Percentiles rank a stretch among this genome's conserved stretches.
phyloP scores from a whole-genome alignment of 2,329 filamentous ascomycete species.

The Phoma herbarum region DNA sequence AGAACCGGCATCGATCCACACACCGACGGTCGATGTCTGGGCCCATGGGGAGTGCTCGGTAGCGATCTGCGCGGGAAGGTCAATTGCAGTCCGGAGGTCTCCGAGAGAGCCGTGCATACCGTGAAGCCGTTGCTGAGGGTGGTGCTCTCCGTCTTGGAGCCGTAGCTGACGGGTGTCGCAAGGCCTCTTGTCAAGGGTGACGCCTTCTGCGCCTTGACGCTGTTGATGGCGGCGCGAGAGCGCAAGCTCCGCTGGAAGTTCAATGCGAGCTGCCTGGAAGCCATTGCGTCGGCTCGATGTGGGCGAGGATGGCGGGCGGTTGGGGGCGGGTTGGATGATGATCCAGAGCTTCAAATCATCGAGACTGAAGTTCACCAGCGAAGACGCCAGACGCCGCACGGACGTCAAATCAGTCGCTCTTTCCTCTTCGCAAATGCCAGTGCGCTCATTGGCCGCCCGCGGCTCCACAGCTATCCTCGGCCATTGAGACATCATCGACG shows the following conservation, averaged over 20 bases:
- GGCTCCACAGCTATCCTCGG: conserved; percentile 19
- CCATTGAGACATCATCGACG: conserved; percentile 15
- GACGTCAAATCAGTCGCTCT: too few species aligned
- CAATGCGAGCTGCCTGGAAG: conserved; percentile 95
- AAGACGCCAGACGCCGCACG: too few species aligned
- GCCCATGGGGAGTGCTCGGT: conserved; percentile 98
- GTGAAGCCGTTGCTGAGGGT: conserved; percentile 98
- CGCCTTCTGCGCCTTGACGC: conserved; percentile 61
- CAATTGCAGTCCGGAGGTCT: conserved; percentile 41
- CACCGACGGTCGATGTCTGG: conserved; percentile 96
- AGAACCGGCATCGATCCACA: conserved; percentile 99
- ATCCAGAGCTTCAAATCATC: conserved; percentile 30
- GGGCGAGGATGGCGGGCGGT: conserved; percentile 39
- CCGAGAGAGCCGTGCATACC: conserved; percentile 61
- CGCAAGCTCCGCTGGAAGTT: conserved; percentile 91
- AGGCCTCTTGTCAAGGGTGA: conserved; percentile 84
- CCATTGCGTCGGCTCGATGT: conserved; percentile 69
- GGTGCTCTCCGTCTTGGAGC: conserved; percentile 91
- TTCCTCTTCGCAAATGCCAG: too few species aligned
- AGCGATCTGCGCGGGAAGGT: conserved; percentile 74
- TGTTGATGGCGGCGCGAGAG: conserved; percentile 83
- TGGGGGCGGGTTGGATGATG: conserved; percentile 38
- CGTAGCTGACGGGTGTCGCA: conserved; percentile 78
- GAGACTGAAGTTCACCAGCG: conserved; percentile 11
- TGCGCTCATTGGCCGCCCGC: conserved; percentile 8